Evolutionary conservation across 768 basidiomycete genomes (phyloP).

Genomic region (Mycena maculata): DNA sequence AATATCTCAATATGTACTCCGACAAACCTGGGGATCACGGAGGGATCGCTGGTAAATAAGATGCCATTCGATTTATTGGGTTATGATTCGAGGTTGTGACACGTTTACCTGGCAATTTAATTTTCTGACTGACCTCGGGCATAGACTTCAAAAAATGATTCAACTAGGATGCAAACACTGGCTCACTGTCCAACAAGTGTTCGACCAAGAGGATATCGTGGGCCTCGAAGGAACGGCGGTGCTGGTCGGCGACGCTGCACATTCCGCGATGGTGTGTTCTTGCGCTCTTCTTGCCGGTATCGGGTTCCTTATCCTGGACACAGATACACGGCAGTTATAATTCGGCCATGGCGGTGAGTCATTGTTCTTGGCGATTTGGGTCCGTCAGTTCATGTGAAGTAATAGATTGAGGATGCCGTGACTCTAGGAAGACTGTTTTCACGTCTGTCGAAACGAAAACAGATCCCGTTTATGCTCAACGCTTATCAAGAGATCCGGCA

Average conservation of each 20-base stretch:
- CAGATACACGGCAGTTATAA: conserved; percentile 57
- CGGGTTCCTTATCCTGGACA: not conserved
- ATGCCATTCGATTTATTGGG: conserved; percentile 20
- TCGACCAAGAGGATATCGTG: conserved; percentile 42
- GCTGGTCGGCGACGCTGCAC: conserved; percentile 56
- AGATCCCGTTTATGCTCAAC: conserved; percentile 54
- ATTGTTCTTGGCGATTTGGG: conserved; percentile 29
- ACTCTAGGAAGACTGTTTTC: conserved; percentile 59
- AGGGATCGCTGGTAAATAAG: not conserved
- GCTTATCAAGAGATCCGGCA: conserved; percentile 62
- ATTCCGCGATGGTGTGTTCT: conserved; percentile 50
- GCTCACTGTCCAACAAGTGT: conserved; percentile 23
- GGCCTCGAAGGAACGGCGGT: conserved; percentile 47
- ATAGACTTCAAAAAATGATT: conserved; percentile 19
- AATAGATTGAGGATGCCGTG: conserved; percentile 48
- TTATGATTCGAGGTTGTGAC: conserved; percentile 25
- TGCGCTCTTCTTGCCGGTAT: not conserved
- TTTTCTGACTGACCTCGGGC: not conserved
- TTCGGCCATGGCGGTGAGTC: conserved; percentile 52
- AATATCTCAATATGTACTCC: conserved; percentile 19
- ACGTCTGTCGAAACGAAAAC: conserved; percentile 49
- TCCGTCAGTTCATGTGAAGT: conserved; percentile 7
- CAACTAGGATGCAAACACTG: conserved; percentile 1
- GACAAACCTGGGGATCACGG: not conserved
- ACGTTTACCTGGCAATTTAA: not conserved